Conservation (phyloP, 2,329 filamentous ascomycete species). For the Fusarium sp. region DNA sequence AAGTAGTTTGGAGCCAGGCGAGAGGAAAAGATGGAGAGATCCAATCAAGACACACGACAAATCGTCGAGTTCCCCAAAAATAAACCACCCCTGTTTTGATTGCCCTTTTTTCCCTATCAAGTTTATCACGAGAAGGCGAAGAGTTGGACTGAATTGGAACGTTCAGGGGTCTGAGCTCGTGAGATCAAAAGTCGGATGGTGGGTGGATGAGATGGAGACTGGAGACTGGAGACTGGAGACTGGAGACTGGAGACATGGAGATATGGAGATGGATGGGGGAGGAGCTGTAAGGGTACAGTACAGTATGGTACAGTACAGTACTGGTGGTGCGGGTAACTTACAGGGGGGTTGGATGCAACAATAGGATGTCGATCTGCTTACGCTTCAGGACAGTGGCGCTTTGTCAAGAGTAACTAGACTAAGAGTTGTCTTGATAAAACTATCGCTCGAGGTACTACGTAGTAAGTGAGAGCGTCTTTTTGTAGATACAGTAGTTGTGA, state of each 20-base stretch:
- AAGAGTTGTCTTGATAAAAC: not conserved
- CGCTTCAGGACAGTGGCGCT: constrained; percentile 19
- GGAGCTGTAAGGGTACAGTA: not conserved
- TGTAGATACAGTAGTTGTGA: not conserved
- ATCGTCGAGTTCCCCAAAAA: constrained; percentile 33
- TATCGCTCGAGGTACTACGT: not conserved
- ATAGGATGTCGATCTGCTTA: constrained; percentile 24
- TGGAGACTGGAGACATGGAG: not conserved
- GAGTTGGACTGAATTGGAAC: not conserved
- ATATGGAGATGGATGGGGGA: not conserved
- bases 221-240: not conserved
- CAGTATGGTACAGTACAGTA: not conserved
- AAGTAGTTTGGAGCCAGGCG: constrained; percentile 24
- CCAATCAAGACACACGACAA: constrained; percentile 21
- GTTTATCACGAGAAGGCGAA: constrained; percentile 26
- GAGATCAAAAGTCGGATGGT: constrained; percentile 3
- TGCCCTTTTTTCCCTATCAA: not conserved
- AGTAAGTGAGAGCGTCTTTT: not conserved
- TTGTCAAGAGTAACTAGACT: not conserved
- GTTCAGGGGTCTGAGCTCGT: constrained; percentile 13
- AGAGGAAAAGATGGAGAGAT: constrained; percentile 24
- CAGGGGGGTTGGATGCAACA: constrained; percentile 26
- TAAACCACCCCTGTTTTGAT: constrained; percentile 30
- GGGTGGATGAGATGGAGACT: constrained; percentile 11
- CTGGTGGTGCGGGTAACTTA: constrained; percentile 27